phyloP scores from a whole-genome alignment of 2,329 filamentous ascomycete species.

The Fusarium penzigii region DNA sequence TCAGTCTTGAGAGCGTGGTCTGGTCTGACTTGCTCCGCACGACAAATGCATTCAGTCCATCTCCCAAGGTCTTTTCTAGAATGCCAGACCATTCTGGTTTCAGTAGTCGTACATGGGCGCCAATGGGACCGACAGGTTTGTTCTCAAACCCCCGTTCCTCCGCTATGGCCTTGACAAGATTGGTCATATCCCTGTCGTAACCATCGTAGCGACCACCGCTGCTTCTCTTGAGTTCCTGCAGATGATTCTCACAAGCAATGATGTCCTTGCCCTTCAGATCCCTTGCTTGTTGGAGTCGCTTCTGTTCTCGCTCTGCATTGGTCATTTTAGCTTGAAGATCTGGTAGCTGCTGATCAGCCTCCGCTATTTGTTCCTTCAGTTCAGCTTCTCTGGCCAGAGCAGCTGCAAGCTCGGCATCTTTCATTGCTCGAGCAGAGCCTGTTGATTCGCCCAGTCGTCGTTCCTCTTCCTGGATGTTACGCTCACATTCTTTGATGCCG shows the following conservation, averaged over 20 bases:
- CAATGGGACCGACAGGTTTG: slow-evolving; percentile 82
- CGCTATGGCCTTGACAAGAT: slow-evolving; percentile 68
- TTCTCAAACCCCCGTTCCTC: slow-evolving; percentile 67
- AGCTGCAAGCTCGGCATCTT: slow-evolving; percentile 53
- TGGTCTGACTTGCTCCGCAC: slow-evolving; percentile 79
- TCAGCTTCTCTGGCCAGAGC: slow-evolving; percentile 29
- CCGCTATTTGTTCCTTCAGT: slow-evolving; percentile 29
- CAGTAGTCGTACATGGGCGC: slow-evolving; percentile 71
- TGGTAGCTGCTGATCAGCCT: slow-evolving; percentile 33
- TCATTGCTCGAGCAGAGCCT: slow-evolving; percentile 67
- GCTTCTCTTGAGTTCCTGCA: slow-evolving; percentile 52
- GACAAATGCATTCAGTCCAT: slow-evolving; percentile 72
- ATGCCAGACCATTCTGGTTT: slow-evolving; percentile 83
- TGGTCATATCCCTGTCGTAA: slow-evolving; percentile 63
- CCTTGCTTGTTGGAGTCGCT: slow-evolving; percentile 34
- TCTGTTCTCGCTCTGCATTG: slow-evolving; percentile 33
- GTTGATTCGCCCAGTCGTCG: slow-evolving; percentile 65
- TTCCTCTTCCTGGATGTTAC: slow-evolving; percentile 56
- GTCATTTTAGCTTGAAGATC: slow-evolving; percentile 35
- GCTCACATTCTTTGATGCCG: slow-evolving; percentile 46
- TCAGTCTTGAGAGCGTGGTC: slow-evolving; percentile 63
- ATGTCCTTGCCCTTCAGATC: slow-evolving; percentile 56
- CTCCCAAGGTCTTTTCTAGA: slow-evolving; percentile 76
- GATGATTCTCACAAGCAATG: slow-evolving; percentile 45
- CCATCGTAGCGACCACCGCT: slow-evolving; percentile 63